These are phyloP conservation scores for Eucalyptus coolabah DNA, from an alignment of 345 rosid species.

Conservation along the genomic window DNA sequence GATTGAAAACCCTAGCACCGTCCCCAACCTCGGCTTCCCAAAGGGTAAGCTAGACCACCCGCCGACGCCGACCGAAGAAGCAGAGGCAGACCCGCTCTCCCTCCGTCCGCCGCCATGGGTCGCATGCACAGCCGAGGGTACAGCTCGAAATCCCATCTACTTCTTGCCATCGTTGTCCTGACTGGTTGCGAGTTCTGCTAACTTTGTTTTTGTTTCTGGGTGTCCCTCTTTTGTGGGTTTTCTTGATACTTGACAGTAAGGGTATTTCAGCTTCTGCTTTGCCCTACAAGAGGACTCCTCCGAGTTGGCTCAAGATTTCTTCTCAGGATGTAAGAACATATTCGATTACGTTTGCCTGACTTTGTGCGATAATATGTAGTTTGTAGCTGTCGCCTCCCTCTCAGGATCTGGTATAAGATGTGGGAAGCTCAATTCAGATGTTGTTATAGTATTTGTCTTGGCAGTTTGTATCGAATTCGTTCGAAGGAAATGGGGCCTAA, in stretches of 20 bases:
- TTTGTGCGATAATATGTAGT: neutral
- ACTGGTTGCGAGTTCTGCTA: neutral
- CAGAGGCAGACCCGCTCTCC: neutral
- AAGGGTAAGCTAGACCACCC: neutral
- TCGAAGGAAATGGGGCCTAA: neutral
- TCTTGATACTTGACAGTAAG: constrained; percentile 22
- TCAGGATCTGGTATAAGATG: neutral
- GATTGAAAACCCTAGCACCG: neutral
- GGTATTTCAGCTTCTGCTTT: constrained; percentile 85
- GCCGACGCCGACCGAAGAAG: neutral
- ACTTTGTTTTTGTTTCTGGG: neutral
- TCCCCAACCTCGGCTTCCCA: neutral
- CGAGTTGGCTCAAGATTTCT: constrained; percentile 71
- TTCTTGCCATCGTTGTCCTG: neutral
- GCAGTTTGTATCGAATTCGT: neutral
- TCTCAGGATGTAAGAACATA: constrained; percentile 32
- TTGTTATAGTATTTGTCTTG: neutral
- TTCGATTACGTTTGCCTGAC: neutral
- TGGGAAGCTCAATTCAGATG: neutral
- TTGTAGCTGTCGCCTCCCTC: neutral
- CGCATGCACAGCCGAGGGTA: constrained; percentile 88
- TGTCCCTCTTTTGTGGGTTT: neutral
- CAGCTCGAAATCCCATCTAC: neutral
- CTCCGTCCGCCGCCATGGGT: constrained; percentile 38
- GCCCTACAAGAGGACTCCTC: constrained; percentile 82